These are phyloP conservation scores for Penicillium salamii DNA, from an alignment of 495 filamentous ascomycete genomes.

Conservation along the genomic window DNA sequence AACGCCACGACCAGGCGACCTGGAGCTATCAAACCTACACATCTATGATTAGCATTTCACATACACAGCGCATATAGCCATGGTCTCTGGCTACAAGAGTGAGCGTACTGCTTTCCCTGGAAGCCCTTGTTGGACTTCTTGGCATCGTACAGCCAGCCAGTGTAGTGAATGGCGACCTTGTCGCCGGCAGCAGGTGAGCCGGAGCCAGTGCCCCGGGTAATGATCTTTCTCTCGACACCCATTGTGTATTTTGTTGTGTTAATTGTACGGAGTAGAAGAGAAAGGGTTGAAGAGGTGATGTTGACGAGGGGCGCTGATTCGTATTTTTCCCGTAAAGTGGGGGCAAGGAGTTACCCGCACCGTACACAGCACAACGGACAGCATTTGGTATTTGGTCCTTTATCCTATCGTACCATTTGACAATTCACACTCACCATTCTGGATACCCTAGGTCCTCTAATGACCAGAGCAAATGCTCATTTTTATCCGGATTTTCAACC, in stretches of 20 bases:
- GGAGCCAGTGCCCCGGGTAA: conserved; percentile 49
- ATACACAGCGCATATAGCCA: too few species aligned
- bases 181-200: conserved; percentile 60
- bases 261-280: background rate
- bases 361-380: too few species aligned
- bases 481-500: conserved; percentile 15
- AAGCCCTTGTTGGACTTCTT: conserved; percentile 39
- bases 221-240: conserved; percentile 50
- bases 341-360: background rate
- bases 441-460: background rate
- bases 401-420: too few species aligned
- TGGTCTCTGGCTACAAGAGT: too few species aligned
- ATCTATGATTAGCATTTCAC: conserved; percentile 8
- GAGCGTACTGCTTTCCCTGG: conserved; percentile 52
- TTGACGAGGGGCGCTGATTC: conserved; percentile 4
- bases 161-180: conserved; percentile 77
- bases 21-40: conserved; percentile 76
- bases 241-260: conserved; percentile 34
- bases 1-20: conserved; percentile 50
- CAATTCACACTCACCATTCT: too few species aligned
- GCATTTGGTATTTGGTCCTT: too few species aligned
- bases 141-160: conserved; percentile 72
- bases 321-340: conserved; percentile 5
- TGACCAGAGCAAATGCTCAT: conserved; percentile 14
- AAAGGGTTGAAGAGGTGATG: background rate